These are phyloP conservation scores for Sporothrix humicola DNA, from an alignment of 2,329 filamentous ascomycete species.

Conservation along the genomic window DNA sequence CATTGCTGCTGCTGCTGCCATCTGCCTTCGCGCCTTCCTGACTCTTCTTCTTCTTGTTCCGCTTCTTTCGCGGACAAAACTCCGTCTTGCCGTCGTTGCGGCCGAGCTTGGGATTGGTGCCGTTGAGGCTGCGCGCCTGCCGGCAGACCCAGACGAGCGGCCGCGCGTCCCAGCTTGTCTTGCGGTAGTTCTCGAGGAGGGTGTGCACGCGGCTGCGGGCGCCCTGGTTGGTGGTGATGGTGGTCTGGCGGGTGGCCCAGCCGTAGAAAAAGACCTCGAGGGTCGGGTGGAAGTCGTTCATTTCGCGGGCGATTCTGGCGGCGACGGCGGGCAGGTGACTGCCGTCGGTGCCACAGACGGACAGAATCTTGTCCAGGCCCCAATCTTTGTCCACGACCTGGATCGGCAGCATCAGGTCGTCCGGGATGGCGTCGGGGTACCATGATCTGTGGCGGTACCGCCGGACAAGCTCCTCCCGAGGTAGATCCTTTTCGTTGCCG, in stretches of 20 bases:
- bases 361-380: conserved; percentile 47
- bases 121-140: conserved; percentile 36
- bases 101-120: conserved; percentile 27
- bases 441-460: conserved; percentile 41
- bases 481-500: neutral
- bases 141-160: conserved; percentile 36
- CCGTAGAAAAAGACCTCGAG: conserved; percentile 73
- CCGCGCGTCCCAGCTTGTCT: conserved; percentile 29
- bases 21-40: too few relatives aligned
- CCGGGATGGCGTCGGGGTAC: conserved; percentile 45
- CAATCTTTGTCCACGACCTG: conserved; percentile 57
- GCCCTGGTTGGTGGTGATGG: conserved; percentile 72
- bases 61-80: too few relatives aligned
- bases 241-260: conserved; percentile 68
- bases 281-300: conserved; percentile 55
- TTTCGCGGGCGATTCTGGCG: conserved; percentile 39
- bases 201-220: conserved; percentile 65
- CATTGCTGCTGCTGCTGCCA: too few relatives aligned
- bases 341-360: conserved; percentile 40
- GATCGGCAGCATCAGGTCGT: conserved; percentile 61
- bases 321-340: conserved; percentile 51
- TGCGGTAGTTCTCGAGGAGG: conserved; percentile 35
- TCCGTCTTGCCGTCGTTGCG: neutral
- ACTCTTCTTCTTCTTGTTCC: too few relatives aligned
- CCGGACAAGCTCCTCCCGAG: conserved; percentile 39